These are phyloP conservation scores for Plicaturopsis crispa DNA, from an alignment of 768 basidiomycete genomes.

Conservation along the genomic window DNA sequence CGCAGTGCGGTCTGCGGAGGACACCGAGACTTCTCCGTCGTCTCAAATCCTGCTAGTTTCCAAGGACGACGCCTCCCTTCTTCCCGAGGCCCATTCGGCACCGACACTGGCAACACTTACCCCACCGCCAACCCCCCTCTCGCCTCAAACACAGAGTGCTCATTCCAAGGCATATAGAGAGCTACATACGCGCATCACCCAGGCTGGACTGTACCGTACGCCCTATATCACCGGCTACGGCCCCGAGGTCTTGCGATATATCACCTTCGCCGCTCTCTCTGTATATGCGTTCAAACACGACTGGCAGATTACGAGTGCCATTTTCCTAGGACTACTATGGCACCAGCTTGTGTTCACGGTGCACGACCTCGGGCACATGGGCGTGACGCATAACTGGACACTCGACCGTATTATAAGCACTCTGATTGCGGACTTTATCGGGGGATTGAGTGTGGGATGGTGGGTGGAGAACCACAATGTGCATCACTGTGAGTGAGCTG, in stretches of 20 bases:
- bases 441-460: slow-evolving; percentile 95
- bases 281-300: slow-evolving; percentile 50
- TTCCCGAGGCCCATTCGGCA: slow-evolving; percentile 18
- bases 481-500: slow-evolving; percentile 84
- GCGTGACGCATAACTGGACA: slow-evolving; percentile 83
- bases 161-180: slow-evolving; percentile 76
- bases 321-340: slow-evolving; percentile 85
- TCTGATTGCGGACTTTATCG: slow-evolving; percentile 76
- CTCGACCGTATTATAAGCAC: slow-evolving; percentile 76
- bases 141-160: slow-evolving; percentile 47
- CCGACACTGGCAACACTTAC: slow-evolving; percentile 38
- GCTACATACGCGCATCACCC: slow-evolving; percentile 65
- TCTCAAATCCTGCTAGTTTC: slow-evolving; percentile 62
- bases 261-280: slow-evolving; percentile 50
- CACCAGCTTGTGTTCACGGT: slow-evolving; percentile 91
- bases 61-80: slow-evolving; percentile 21
- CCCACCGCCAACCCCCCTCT: slow-evolving; percentile 47
- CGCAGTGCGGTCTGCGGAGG: slow-evolving; percentile 26
- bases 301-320: slow-evolving; percentile 70
- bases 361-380: slow-evolving; percentile 94
- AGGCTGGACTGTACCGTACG: slow-evolving; percentile 81
- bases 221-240: slow-evolving; percentile 85
- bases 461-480: slow-evolving; percentile 98
- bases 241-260: slow-evolving; percentile 78
- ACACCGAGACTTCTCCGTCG: slow-evolving; percentile 25